Evolutionary conservation across 2,329 filamentous ascomycete species (phyloP).

Genomic region (Colletotrichum plurivorum): DNA sequence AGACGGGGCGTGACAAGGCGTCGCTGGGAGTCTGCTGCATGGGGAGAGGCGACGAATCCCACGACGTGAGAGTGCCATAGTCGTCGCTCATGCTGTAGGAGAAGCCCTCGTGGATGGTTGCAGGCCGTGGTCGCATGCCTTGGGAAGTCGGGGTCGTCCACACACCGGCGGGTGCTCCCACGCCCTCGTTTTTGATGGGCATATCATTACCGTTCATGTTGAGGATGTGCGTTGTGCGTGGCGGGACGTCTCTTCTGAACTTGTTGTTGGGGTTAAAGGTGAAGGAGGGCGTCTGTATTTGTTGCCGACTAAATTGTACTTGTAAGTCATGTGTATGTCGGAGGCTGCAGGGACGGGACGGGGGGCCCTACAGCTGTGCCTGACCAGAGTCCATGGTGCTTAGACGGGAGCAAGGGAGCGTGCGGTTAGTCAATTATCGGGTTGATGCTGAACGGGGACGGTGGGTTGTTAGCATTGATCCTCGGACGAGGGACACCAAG

Average conservation of each 20-base stretch:
- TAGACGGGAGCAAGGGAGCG: conserved; percentile 50
- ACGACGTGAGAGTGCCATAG: conserved; percentile 66
- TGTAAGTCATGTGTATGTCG: conserved; percentile 50
- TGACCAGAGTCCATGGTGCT: conserved; percentile 66
- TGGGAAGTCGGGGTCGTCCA: conserved; percentile 71
- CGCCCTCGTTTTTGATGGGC: conserved; percentile 61
- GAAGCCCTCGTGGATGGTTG: conserved; percentile 73
- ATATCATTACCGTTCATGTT: conserved; percentile 68
- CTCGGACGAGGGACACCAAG: conserved; percentile 47
- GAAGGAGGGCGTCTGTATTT: conserved; percentile 65
- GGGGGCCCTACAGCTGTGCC: conserved; percentile 64
- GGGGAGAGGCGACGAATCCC: conserved; percentile 69
- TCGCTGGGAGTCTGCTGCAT: conserved; percentile 66
- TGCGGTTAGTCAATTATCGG: conserved; percentile 54
- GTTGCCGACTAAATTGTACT: conserved; percentile 60
- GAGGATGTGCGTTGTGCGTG: conserved; percentile 59
- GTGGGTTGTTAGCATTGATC: conserved; percentile 57
- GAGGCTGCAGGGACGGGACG: conserved; percentile 41
- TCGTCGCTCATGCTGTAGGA: conserved; percentile 71
- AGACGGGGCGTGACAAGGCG: conserved; percentile 66
- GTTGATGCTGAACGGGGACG: conserved; percentile 51
- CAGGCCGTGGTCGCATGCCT: conserved; percentile 66
- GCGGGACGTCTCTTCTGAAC: conserved; percentile 60
- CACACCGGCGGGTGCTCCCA: conserved; percentile 60
- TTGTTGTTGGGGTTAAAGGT: conserved; percentile 63